Base-by-base conservation (phyloP, 208 protist genomes). In the Acanthamoeba royreba region DNA sequence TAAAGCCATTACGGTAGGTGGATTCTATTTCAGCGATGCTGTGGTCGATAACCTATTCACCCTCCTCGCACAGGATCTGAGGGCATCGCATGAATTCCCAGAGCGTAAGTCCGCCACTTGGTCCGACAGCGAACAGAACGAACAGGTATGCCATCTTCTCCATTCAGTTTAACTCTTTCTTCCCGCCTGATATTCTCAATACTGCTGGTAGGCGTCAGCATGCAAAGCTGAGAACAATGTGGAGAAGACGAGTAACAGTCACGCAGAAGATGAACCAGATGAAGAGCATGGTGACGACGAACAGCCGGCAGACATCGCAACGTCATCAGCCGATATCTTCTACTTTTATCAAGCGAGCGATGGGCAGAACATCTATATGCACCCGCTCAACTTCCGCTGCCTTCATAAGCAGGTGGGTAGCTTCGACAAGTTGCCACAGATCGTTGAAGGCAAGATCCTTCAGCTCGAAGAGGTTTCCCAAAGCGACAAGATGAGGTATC, bases 321-420 rank as follows among this genome's bases (percentile, higher is more conserved):
- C 28, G 5, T 33, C 79, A 45, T 58, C 43, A 38, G 31, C 43
- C 5, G 79, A 87, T 40, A 58, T 87, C 35, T 91, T 72, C 45
- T 91, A 74, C 28, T 91, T 91, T 22, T 91, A 91, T 42, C 85
- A 91, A 42, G 46, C 52, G 28, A 74, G 42, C 33, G 85, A 91
- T 43, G 85, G 85, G 17, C 85, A 72, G 15, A 46, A 74, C 85
- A 74, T 91, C 46, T 91, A 52, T 53, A 46, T 91, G 85, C 53
- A 91, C 22, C 85, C 85, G 53, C 53, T 63, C 25, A 74, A 74
- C 49, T 74, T 91, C 33, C 85, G 85, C 0, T 91, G 85, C 28
- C 55, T 91, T 2, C 46, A 58, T 15, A 49, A 86, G 42, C 43
- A 86, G 19, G 42, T 25, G 42, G 77, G 77, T 40, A 58, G 45